Evolutionary conservation across 208 protist genomes (phyloP).

Genomic region (Wallacemonas sp.): DNA sequence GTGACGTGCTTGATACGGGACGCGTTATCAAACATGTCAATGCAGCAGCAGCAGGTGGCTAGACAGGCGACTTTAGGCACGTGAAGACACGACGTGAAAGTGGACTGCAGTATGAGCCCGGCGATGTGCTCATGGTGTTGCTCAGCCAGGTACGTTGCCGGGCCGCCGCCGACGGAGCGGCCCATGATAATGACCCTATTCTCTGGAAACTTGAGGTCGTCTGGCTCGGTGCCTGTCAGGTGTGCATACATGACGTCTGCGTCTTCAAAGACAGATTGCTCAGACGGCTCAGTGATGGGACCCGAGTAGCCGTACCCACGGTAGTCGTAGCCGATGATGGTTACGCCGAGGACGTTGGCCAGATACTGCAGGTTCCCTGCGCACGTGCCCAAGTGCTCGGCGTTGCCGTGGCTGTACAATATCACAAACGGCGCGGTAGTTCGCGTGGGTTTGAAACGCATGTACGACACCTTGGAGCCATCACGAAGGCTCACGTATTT

Average conservation of each 20-base stretch:
- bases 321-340: conserved; percentile 78
- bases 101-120: conserved; percentile 66
- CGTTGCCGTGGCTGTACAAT: conserved; percentile 81
- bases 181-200: conserved; percentile 61
- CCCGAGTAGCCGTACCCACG: conserved; percentile 78
- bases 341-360: conserved; percentile 20
- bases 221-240: conserved; percentile 22
- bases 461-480: conserved; percentile 23
- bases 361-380: conserved; percentile 31
- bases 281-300: conserved; percentile 13
- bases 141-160: conserved; percentile 69
- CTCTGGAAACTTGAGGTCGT: conserved; percentile 33
- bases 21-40: conserved; percentile 68
- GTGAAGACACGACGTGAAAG: conserved; percentile 70
- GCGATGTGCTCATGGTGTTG: conserved; percentile 61
- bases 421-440: conserved; percentile 28
- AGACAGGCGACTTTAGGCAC: conserved; percentile 35
- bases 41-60: conserved; percentile 29
- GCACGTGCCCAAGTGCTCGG: conserved; percentile 57
- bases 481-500: conserved; percentile 33
- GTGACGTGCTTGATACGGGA: conserved; percentile 35
- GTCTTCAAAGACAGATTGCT: conserved; percentile 63
- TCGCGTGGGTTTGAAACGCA: conserved; percentile 21
- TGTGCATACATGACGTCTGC: conserved; percentile 68
- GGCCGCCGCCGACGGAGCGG: conserved; percentile 76